Percentiles rank a stretch among this genome's conserved stretches.
Evolutionary conservation across 495 filamentous ascomycete genomes (phyloP).

Genomic region (Bombardia bombarda): DNA sequence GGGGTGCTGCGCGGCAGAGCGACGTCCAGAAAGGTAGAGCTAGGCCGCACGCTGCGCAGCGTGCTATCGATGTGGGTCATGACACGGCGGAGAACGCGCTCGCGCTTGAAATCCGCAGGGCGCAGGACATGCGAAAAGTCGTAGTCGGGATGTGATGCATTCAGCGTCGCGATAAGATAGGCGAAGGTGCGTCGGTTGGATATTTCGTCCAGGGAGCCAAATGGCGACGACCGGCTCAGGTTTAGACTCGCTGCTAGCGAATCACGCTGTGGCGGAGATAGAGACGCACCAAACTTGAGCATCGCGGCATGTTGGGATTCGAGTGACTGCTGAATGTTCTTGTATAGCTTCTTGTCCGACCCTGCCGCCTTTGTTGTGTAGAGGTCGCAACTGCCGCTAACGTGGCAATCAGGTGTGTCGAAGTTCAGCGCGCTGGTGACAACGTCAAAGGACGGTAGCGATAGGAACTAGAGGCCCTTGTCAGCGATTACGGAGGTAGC

Average conservation of each 20-base stretch:
- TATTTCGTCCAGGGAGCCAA: conserved; percentile 78
- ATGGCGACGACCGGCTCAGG: conserved; percentile 76
- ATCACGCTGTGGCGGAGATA: conserved; percentile 66
- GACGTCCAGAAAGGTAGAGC: conserved; percentile 17
- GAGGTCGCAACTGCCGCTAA: conserved; percentile 86
- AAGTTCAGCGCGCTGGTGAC: conserved; percentile 89
- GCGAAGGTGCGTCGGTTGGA: conserved; percentile 87
- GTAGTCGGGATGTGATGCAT: conserved; percentile 94
- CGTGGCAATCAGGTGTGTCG: conserved; percentile 81
- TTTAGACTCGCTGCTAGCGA: conserved; percentile 55
- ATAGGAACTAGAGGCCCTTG: conserved; percentile 62
- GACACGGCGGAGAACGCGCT: conserved; percentile 63
- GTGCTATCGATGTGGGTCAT: conserved; percentile 82
- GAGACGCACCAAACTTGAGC: conserved; percentile 67
- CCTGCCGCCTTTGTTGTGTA: conserved; percentile 96
- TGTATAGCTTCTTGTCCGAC: conserved; percentile 92
- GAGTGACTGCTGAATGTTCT: conserved; percentile 81
- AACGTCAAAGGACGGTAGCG: conserved; percentile 78
- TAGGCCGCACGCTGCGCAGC: conserved; percentile 71
- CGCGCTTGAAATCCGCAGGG: conserved; percentile 77
- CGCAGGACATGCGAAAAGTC: conserved; percentile 89
- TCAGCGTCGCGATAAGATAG: conserved; percentile 95
- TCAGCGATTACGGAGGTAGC: conserved; percentile 4
- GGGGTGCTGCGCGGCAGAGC: conserved; percentile 21
- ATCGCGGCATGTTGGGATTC: conserved; percentile 84